Conservation (phyloP, 2,329 filamentous ascomycete genomes). For the Aspergillus quadrilineatus region DNA sequence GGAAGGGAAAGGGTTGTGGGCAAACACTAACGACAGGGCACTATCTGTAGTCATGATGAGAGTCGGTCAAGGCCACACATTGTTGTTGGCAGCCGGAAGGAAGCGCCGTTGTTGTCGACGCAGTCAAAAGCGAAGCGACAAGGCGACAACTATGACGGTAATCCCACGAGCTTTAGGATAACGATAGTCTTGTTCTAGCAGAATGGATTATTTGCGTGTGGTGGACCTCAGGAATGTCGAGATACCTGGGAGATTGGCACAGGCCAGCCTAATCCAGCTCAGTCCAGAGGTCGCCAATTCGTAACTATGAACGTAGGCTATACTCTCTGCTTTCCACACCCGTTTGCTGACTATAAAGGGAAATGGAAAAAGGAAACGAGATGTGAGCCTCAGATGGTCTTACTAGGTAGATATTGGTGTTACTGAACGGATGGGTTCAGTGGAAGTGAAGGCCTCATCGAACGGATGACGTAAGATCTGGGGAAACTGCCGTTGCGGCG, state of each 20-base stretch:
- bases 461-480: neutral
- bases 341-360: neutral
- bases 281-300: conserved; percentile 1
- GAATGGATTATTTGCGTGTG: conserved; percentile 11
- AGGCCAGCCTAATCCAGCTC: neutral
- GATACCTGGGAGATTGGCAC: neutral
- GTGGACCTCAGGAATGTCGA: conserved; percentile 4
- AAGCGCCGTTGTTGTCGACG: conserved; percentile 14
- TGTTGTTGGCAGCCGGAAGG: conserved; percentile 22
- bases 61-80: conserved; percentile 33
- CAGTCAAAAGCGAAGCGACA: conserved; percentile 10
- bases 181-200: conserved; percentile 4
- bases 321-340: neutral
- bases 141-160: conserved; percentile 14
- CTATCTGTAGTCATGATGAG: conserved; percentile 46
- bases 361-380: neutral
- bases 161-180: neutral
- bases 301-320: neutral
- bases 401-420: neutral
- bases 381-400: neutral
- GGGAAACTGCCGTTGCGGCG: neutral
- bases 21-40: conserved; percentile 35
- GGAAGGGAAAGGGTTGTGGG: neutral
- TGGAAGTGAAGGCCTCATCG: neutral
- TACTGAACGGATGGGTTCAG: neutral